These are phyloP conservation scores for Candida nitratophila DNA, from an alignment of 805 yeast species.

Conservation along the genomic window DNA sequence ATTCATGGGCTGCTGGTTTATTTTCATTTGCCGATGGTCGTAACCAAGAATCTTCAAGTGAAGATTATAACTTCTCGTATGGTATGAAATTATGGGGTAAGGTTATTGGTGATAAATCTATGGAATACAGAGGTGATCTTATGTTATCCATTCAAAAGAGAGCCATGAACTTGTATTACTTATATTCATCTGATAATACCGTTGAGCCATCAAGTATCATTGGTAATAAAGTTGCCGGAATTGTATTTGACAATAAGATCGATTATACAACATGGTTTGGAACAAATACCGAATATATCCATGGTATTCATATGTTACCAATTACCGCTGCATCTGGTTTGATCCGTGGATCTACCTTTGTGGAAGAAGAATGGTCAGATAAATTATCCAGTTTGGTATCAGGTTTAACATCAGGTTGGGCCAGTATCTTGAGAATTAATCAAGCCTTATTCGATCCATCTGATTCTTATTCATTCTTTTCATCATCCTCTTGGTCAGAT, in stretches of 20 bases:
- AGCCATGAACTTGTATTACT: slow-evolving; percentile 50
- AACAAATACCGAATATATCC: slow-evolving; percentile 63
- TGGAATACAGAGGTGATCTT: slow-evolving; percentile 49
- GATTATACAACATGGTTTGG: slow-evolving; percentile 76
- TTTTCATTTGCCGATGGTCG: slow-evolving; percentile 68
- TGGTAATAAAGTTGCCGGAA: slow-evolving; percentile 65
- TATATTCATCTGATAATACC: slow-evolving; percentile 44
- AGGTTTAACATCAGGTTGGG: slow-evolving; percentile 60
- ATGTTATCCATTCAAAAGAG: slow-evolving; percentile 54
- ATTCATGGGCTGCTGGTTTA: slow-evolving; percentile 73
- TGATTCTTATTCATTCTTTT: slow-evolving; percentile 55
- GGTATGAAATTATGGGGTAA: slow-evolving; percentile 63
- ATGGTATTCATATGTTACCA: slow-evolving; percentile 75
- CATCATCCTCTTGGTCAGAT: slow-evolving; percentile 44
- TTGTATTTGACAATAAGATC: slow-evolving; percentile 62
- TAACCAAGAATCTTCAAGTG: slow-evolving; percentile 69
- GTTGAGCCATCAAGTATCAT: slow-evolving; percentile 51
- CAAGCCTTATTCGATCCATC: slow-evolving; percentile 67
- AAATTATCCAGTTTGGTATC: slow-evolving; percentile 38
- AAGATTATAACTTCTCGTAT: slow-evolving; percentile 66
- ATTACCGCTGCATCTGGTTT: slow-evolving; percentile 61
- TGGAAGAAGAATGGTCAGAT: slow-evolving; percentile 56
- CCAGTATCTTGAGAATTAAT: slow-evolving; percentile 65
- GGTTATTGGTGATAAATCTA: slow-evolving; percentile 42
- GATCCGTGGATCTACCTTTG: slow-evolving; percentile 47